A percentile compares a stretch with the other conserved stretches of the same genome.
phyloP scores from a whole-genome alignment of 305 asterid species.

The Rubia tinctorum region DNA sequence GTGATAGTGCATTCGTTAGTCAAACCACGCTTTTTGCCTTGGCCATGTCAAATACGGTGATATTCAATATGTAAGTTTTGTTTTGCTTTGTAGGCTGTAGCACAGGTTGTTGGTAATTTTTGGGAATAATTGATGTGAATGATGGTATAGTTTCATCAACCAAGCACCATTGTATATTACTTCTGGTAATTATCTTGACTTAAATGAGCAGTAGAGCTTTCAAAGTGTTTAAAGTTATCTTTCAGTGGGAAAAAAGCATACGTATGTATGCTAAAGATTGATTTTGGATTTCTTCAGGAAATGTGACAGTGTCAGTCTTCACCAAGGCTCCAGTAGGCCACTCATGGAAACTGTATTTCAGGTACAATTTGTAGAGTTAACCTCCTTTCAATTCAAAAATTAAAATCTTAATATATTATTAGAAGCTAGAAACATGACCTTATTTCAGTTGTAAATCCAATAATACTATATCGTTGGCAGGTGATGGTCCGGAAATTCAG shows the following conservation, averaged over 20 bases:
- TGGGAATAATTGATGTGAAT: not conserved
- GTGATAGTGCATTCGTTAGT: not conserved
- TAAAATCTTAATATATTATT: too few species aligned
- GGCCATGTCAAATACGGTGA: not conserved
- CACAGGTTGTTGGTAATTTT: not conserved
- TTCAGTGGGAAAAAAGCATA: too few species aligned
- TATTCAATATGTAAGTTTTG: slow-evolving; percentile 14
- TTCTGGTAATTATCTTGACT: not conserved
- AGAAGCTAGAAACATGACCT: too few species aligned
- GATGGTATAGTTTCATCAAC: not conserved
- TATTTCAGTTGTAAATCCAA: not conserved
- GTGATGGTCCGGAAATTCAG: slow-evolving; percentile 4
- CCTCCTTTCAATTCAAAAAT: not conserved
- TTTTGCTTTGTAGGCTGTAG: not conserved
- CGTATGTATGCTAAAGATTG: not conserved
- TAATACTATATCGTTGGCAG: not conserved
- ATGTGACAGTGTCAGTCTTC: not conserved
- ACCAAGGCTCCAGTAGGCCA: not conserved
- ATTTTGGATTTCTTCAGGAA: not conserved
- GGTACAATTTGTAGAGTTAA: slow-evolving; percentile 3
- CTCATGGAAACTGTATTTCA: slow-evolving; percentile 6
- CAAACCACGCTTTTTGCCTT: slow-evolving; percentile 5
- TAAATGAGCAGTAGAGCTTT: not conserved
- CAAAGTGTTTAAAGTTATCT: not conserved
- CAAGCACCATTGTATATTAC: not conserved